Base-by-base conservation (phyloP, 805 yeast species). In the Diddensiella transvaalensis region DNA sequence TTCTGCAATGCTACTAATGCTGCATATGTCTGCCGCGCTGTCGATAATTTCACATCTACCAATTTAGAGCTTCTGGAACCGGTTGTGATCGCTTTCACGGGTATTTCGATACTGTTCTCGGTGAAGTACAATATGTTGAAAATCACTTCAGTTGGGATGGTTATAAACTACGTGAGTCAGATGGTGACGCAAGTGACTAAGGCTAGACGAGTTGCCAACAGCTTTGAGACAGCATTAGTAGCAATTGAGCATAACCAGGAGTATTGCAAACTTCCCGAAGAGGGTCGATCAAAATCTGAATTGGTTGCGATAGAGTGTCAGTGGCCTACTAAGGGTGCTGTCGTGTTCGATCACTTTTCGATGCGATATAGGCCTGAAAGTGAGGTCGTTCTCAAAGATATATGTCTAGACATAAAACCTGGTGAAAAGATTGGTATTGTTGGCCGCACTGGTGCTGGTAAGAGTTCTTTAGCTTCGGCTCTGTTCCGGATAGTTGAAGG, bases 181-280 rank as follows among this genome's bases (percentile, higher is more conserved):
- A 76, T 88, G 40, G 88, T 96, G 0, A 87, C 85, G 63, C 75
- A 93, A 2, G 77, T 89, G 68, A 85, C 85, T 62, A 86, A 93
- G 89, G 85, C 88, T 64, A 95, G 89, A 29, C 76, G 95, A 71
- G 85, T 85, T 90, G 81, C 95, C 2, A 96, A 88, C 46, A 96
- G 87, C 60, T 89, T 88, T 40, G 97, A 90, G 66, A 85, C 66
- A 80, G 37, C 65, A 60, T 49, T 87, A 68, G 96, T 88, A 23
- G 82, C 93, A 4, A 89, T 89, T 39, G 96, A 88, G 68, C 79
- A 23, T 11, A 44, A 45, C 15, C 47, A 64, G 21, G 46, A 51
- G 36, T 53, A 62, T 45, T 64, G 57, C 32, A 60, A 63, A 15
- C 57, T 64, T 40, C 50, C 57, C 21, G 51, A 64, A 58, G 96